These are phyloP conservation scores for Acacia concinna DNA, from an alignment of 331 rosid genomes.

Conservation along the genomic window DNA sequence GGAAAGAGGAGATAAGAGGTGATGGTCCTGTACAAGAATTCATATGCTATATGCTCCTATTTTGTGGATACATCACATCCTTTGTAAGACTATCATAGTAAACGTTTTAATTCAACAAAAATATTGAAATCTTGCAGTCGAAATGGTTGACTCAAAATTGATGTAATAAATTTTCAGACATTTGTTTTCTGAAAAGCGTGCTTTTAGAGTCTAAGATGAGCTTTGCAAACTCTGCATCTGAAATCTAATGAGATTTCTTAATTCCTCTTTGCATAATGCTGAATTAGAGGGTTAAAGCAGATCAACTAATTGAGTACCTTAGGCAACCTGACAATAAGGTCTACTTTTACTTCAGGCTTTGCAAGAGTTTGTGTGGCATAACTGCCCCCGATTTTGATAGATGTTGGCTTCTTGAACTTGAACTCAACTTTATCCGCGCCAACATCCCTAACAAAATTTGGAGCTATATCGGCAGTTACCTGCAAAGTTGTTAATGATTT, in stretches of 20 bases:
- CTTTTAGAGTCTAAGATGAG: neutral
- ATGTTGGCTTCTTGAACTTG: slow-evolving; percentile 65
- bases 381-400: slow-evolving; percentile 65
- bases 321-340: slow-evolving; percentile 73
- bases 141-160: slow-evolving; percentile 14
- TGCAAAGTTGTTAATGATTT: slow-evolving; percentile 21
- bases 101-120: no score
- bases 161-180: neutral
- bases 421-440: slow-evolving; percentile 88
- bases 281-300: neutral
- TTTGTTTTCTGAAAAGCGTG: neutral
- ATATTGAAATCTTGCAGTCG: no score
- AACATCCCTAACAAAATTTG: slow-evolving; percentile 67
- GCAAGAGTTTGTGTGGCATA: slow-evolving; percentile 60
- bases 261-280: no score
- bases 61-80: neutral
- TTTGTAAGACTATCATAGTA: neutral
- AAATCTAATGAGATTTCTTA: neutral
- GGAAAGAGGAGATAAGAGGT: neutral
- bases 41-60: neutral
- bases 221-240: neutral
- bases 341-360: slow-evolving; percentile 66
- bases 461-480: slow-evolving; percentile 67
- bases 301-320: slow-evolving; percentile 46
- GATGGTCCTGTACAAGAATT: neutral